Evolutionary conservation across 83 land plant genomes (phyloP).

Genomic region (Larix sibirica): DNA sequence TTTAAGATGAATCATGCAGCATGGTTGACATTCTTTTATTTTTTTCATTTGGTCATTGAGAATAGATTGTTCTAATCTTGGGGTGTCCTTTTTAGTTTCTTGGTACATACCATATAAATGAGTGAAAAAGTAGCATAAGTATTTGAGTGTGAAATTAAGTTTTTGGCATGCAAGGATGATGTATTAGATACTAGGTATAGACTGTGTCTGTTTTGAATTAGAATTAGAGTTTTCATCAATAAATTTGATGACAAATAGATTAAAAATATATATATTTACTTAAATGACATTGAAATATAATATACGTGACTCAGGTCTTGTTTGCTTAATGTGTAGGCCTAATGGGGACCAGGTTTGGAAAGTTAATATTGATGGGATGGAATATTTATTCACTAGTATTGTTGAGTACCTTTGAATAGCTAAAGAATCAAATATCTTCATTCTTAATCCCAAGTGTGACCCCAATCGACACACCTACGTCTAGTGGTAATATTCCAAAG

Average conservation of each 20-base stretch:
- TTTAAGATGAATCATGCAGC: not conserved
- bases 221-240: not conserved
- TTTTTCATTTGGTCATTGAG: not conserved
- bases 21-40: not conserved
- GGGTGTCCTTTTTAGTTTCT: constrained; percentile 64
- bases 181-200: constrained; percentile 53
- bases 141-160: constrained; percentile 85
- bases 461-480: constrained; percentile 59
- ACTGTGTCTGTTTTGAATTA: not conserved
- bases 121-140: constrained; percentile 74
- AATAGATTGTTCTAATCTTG: not conserved
- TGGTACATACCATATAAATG: constrained; percentile 94
- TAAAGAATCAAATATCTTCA: constrained; percentile 82
- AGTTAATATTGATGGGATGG: constrained; percentile 89
- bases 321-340: constrained; percentile 42
- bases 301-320: not conserved
- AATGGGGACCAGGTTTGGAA: constrained; percentile 71
- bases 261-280: not conserved
- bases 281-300: not conserved
- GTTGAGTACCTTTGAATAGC: constrained; percentile 77
- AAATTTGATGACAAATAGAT: not conserved
- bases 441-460: constrained; percentile 77
- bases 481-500: constrained; percentile 59
- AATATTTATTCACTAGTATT: constrained; percentile 74
- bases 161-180: constrained; percentile 78